Evolutionary conservation across 2,329 filamentous ascomycete genomes (phyloP).

Genomic region (Botrytis paeoniae): DNA sequence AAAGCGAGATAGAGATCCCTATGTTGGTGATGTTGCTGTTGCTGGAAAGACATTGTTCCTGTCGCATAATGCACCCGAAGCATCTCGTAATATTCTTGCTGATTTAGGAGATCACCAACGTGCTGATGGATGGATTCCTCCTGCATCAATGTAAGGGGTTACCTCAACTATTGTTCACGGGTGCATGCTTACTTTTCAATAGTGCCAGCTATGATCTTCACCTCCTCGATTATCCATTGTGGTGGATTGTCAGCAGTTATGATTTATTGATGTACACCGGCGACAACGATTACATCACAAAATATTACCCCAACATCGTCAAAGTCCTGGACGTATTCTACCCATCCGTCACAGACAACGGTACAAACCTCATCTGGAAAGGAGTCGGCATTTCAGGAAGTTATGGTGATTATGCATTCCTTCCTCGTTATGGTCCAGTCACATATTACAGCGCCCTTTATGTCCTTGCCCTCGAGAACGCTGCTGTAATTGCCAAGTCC

Average conservation of each 20-base stretch:
- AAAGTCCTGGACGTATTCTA: slow-evolving; percentile 48
- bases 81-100: slow-evolving; percentile 47
- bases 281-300: slow-evolving; percentile 42
- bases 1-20: slow-evolving; percentile 52
- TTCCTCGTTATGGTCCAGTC: slow-evolving; percentile 46
- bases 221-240: slow-evolving; percentile 52
- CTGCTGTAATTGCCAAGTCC: slow-evolving; percentile 43
- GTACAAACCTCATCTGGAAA: slow-evolving; percentile 45
- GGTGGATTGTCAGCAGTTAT: slow-evolving; percentile 50
- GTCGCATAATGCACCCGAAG: slow-evolving; percentile 44
- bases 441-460: slow-evolving; percentile 54
- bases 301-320: slow-evolving; percentile 44
- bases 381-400: slow-evolving; percentile 37
- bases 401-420: slow-evolving; percentile 53
- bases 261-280: slow-evolving; percentile 51
- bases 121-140: slow-evolving; percentile 52
- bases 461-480: slow-evolving; percentile 45
- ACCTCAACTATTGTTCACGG: too few species aligned
- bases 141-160: slow-evolving; percentile 47
- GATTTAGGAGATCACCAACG: slow-evolving; percentile 50
- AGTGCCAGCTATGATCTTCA: slow-evolving; percentile 47
- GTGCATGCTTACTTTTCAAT: background rate
- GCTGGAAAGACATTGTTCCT: slow-evolving; percentile 48
- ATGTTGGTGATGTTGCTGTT: slow-evolving; percentile 52
- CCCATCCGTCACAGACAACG: slow-evolving; percentile 41